These are phyloP conservation scores for Diaporthe amygdali DNA, from an alignment of 2,329 filamentous ascomycete species.

Conservation along the genomic window DNA sequence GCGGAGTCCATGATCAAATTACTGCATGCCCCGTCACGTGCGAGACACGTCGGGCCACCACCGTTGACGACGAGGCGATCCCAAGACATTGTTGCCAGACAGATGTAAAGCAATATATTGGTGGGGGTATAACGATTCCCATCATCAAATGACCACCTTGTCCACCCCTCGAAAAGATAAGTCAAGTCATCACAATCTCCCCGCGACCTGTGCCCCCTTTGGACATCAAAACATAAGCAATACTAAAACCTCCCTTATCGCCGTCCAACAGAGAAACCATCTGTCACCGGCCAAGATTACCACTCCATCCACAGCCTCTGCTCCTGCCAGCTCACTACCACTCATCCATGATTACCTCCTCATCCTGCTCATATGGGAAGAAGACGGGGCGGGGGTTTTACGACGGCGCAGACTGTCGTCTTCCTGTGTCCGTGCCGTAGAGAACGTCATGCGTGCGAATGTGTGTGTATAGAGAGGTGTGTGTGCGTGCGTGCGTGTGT, in stretches of 20 bases:
- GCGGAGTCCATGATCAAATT: background rate
- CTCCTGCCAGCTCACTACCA: background rate
- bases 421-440: background rate
- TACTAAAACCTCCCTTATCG: background rate
- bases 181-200: constrained; percentile 17
- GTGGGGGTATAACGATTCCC: constrained; percentile 28
- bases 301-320: background rate
- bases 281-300: background rate
- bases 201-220: background rate
- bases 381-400: background rate
- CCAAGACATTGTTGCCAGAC: too few relatives aligned
- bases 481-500: background rate
- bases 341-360: too few relatives aligned
- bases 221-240: background rate
- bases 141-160: constrained; percentile 27
- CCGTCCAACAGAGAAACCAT: background rate
- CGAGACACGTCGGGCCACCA: background rate
- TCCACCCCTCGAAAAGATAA: constrained; percentile 22
- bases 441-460: background rate
- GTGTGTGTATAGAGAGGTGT: too few relatives aligned
- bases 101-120: constrained; percentile 13
- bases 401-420: background rate
- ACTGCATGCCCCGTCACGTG: background rate
- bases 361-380: background rate
- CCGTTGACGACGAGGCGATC: too few relatives aligned